phyloP scores from a whole-genome alignment of 371 early-diverging fungal genomes.

The Blastocladiella emersonii region DNA sequence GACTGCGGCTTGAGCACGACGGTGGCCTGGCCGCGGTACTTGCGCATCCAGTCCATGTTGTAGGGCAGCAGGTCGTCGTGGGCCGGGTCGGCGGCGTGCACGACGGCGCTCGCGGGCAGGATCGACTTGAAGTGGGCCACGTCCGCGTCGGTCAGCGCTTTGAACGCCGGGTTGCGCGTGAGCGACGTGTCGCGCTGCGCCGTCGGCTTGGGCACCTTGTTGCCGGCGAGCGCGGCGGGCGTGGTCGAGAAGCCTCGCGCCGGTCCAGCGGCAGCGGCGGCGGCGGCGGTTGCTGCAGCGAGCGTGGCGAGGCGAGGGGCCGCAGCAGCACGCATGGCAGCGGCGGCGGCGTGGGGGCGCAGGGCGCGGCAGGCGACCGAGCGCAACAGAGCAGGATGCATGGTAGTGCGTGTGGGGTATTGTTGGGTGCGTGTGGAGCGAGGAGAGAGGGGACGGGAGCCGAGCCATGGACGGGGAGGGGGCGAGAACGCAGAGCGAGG shows the following conservation, averaged over 20 bases:
- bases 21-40: conserved; percentile 71
- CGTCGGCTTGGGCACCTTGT: background rate
- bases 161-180: background rate
- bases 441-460: no score
- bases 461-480: no score
- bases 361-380: no score
- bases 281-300: no score
- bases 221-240: background rate
- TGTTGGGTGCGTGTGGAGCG: no score
- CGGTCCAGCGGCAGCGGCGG: background rate
- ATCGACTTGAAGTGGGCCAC: background rate
- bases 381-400: no score
- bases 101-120: background rate
- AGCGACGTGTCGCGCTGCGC: background rate
- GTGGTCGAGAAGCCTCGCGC: background rate
- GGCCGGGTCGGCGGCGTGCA: background rate
- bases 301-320: no score
- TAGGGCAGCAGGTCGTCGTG: conserved; percentile 41
- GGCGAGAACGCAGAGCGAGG: no score
- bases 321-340: no score
- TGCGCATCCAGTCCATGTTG: conserved; percentile 85
- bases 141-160: background rate
- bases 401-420: no score
- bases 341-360: no score
- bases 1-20: conserved; percentile 75